Base-by-base conservation (phyloP, 2,329 filamentous ascomycete genomes). In the Sclerotinia trifoliorum region DNA sequence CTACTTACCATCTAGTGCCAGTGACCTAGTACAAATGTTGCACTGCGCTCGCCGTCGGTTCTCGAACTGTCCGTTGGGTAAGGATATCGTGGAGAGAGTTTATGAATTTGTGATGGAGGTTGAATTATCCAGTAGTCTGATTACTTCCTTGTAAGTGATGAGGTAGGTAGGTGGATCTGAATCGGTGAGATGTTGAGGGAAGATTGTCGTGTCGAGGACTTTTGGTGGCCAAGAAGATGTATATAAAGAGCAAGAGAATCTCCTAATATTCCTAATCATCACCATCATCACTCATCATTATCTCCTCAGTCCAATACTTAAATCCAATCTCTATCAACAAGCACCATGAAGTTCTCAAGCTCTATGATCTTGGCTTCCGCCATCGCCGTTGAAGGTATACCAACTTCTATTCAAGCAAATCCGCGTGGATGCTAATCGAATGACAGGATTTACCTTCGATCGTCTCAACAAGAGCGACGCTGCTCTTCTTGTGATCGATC, bases 401-500 rank as follows among this genome's bases (percentile, higher is more conserved):
- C 60, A 32, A 46, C 60, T 61, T 61, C 58, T 19, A 67, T 61
- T 46, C 26, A 17, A 24, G 42, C 3, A 55, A 17, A 51, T 24
- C 21, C 46, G 24, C 46, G 6, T 24, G 3, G 5, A 35, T 42
- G 29, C 44, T 65, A 8, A 68, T 15, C 21, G 21, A 19, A 19
- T 46, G 52, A 61, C 44, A 72, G 73, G 71, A 48, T 75, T 69
- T 65, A 74, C 68, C 8, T 79, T 77, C 70, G 71, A 71, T 60
- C 78, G 78, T 24, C 74, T 80, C 19, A 76, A 79, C 68, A 79
- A 78, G 66, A 74, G 73, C 44, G 76, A 79, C 52, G 76, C 77
- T 82, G 77, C 84, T 48, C 83, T 89, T 61, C 77, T 89, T 32
- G 83, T 88, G 60, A 80, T 88, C 52, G 86, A 88, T 73, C 79